Percentiles rank a stretch among this genome's conserved stretches.
Conservation (phyloP, 352 stramenopile genomes). For the Phytopythium chamaehyphon region DNA sequence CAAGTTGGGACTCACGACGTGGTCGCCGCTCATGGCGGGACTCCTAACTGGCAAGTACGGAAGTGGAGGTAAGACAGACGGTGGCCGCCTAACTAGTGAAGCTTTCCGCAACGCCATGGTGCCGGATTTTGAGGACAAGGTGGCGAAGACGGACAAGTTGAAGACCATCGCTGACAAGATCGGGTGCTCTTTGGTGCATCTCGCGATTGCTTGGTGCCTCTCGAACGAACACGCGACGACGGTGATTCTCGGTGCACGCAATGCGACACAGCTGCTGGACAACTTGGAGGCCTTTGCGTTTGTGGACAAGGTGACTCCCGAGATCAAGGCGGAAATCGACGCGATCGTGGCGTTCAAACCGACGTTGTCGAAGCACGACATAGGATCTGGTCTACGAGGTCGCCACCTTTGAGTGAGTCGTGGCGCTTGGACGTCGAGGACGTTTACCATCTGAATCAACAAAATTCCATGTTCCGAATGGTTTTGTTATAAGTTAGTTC, state of each 20-base stretch:
- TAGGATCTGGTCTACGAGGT: no score
- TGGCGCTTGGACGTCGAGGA: no score
- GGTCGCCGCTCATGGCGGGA: conserved; percentile 25
- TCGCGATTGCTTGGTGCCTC: conserved; percentile 57
- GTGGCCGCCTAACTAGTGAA: conserved; percentile 14
- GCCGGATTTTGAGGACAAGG: conserved; percentile 13
- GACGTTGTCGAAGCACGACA: background rate
- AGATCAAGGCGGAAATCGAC: conserved; percentile 48
- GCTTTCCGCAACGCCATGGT: conserved; percentile 3
- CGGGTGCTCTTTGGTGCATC: conserved; percentile 27
- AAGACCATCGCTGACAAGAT: conserved; percentile 38
- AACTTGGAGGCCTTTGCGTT: conserved; percentile 48
- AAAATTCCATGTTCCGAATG: no score
- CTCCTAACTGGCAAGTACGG: conserved; percentile 60
- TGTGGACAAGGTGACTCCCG: conserved; percentile 38
- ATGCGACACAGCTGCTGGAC: conserved; percentile 41
- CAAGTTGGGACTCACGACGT: conserved; percentile 18
- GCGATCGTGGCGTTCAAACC: conserved; percentile 16
- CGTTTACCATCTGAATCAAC: no score
- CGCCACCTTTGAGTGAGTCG: no score
- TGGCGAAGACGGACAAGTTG: conserved; percentile 25
- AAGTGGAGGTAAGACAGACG: conserved; percentile 19
- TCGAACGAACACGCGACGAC: conserved; percentile 51
- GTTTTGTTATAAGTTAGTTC: background rate
- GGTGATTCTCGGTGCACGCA: conserved; percentile 56